These are phyloP conservation scores for Neurospora sp. DNA, from an alignment of 495 filamentous ascomycete genomes.

Conservation along the genomic window DNA sequence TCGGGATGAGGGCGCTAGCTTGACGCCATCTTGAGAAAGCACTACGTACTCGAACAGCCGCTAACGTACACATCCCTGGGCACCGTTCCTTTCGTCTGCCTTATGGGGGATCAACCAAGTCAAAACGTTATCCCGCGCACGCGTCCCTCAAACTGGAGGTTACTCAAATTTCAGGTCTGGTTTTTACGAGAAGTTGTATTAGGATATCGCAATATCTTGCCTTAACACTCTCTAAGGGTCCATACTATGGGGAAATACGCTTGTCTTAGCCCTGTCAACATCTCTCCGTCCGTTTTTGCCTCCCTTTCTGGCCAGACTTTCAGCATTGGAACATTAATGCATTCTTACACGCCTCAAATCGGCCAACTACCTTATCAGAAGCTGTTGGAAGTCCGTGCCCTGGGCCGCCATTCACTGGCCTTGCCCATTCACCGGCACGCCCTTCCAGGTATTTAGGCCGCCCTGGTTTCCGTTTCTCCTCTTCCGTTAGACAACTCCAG, in stretches of 20 bases:
- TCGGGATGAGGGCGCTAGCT: conserved; percentile 1
- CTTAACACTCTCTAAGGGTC: neutral
- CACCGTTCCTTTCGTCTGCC: neutral
- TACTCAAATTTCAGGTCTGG: neutral
- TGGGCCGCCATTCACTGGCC: no score
- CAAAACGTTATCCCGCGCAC: neutral
- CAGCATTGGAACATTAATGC: neutral
- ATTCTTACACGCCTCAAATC: neutral
- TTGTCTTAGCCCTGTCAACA: neutral
- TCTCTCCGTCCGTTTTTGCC: neutral
- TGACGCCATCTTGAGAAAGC: neutral
- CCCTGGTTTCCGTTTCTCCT: no score
- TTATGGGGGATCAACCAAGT: neutral
- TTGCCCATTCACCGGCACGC: no score
- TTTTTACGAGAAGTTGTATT: neutral
- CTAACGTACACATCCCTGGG: neutral
- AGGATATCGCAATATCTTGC: no score
- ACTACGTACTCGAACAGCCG: conserved; percentile 1
- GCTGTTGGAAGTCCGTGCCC: no score
- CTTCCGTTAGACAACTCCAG: no score
- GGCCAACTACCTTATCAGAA: neutral
- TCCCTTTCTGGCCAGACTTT: neutral
- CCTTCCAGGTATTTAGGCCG: no score
- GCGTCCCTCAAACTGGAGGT: neutral
- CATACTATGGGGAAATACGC: neutral